Conservation (phyloP, 2,329 filamentous ascomycete genomes). For the Talaromyces sp. region DNA sequence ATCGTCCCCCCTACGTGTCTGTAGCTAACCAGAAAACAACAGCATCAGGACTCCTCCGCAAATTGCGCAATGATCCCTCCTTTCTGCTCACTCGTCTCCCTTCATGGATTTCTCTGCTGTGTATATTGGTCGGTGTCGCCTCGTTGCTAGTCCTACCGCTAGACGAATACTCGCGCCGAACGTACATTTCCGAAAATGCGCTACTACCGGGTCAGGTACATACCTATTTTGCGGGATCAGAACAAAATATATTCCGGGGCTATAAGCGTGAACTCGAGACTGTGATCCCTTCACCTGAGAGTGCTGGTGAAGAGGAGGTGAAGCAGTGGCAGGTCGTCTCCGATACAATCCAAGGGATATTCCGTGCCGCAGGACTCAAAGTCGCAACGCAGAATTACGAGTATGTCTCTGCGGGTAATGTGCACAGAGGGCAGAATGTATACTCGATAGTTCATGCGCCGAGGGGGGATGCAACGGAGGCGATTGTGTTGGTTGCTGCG, state of each 20-base stretch:
- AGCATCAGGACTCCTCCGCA: constrained; percentile 39
- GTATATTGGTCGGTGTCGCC: constrained; percentile 76
- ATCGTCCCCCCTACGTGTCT: neutral
- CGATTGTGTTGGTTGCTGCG: constrained; percentile 85
- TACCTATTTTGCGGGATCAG: constrained; percentile 94
- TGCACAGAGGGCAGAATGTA: constrained; percentile 77
- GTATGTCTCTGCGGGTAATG: constrained; percentile 73
- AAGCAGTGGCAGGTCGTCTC: constrained; percentile 46
- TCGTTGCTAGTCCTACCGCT: constrained; percentile 90
- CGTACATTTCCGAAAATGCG: constrained; percentile 97
- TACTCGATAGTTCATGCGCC: constrained; percentile 93
- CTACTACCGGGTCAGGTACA: constrained; percentile 93
- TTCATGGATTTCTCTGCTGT: constrained; percentile 81
- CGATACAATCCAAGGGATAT: constrained; percentile 69
- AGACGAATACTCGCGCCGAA: constrained; percentile 83
- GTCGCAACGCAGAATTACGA: constrained; percentile 83
- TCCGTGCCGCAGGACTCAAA: constrained; percentile 78
- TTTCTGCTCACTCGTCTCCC: constrained; percentile 71
- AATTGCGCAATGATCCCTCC: constrained; percentile 73
- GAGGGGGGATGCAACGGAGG: constrained; percentile 92
- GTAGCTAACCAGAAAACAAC: neutral
- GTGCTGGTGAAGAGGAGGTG: neutral
- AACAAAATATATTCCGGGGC: constrained; percentile 89
- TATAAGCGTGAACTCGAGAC: constrained; percentile 79
- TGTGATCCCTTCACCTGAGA: constrained; percentile 24